Evolutionary conservation across 352 stramenopile species (phyloP), one percentile per base, ranked within the genome.

Genomic region (Phytophthora chlamydospora): DNA sequence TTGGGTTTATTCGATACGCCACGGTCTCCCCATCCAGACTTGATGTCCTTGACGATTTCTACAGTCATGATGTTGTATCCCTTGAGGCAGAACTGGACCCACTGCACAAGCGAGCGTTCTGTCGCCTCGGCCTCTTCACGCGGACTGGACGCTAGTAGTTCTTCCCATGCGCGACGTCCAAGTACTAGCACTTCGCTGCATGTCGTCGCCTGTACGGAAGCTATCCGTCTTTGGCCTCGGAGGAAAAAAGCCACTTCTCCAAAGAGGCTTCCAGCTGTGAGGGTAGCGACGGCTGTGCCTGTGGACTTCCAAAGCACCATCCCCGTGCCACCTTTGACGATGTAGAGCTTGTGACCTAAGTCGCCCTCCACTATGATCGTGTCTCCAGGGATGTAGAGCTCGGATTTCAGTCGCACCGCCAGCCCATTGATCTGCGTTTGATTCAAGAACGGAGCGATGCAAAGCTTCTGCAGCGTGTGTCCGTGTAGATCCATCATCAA

Each of bases 181-280:
- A 93, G 39, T 1, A 83, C 68, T 1, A 91, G 71, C 14, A 90
- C 14, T 33, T 93, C 84, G 29, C 80, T 84, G 27, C 78, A 91
- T 1, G 70, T 76, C 3, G 77, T 85, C 0, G 78, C 78, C 46
- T 90, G 84, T 1, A 93, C 80, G 0, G 80, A 83, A 4, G 84
- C 80, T 43, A 87, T 88, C 27, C 83, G 81, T 4, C 80, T 66
- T 12, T 81, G 71, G 4, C 83, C 75, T 7, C 71, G 64, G 16
- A 93, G 49, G 34, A 93, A 93, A 54, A 93, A 93, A 6, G 80
- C 80, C 2, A 91, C 74, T 52, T 93, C 84, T 8, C 82, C 84
- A 53, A 93, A 93, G n/a, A 93, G 41, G 7, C 67, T 80, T 3
- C 80, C 82, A 14, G 80, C 49, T 0, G 65, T 71, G 5, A 93